Evolutionary conservation across 306 rosid genomes (phyloP).

Genomic region (Lagenaria siceraria): DNA sequence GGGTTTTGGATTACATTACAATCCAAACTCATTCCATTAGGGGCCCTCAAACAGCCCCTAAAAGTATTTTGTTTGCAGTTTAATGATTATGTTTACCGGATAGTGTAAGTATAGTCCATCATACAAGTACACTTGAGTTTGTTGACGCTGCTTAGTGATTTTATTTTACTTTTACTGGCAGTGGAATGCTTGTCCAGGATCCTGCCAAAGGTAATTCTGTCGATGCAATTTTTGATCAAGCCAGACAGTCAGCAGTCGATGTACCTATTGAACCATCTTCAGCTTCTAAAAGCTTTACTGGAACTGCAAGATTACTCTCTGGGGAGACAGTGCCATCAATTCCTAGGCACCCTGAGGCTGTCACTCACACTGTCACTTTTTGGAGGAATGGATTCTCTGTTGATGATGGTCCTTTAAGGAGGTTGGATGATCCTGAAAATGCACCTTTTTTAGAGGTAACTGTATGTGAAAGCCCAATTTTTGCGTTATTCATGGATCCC

Average conservation of each 20-base stretch:
- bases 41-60: no score
- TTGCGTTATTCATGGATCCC: background rate
- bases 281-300: constrained; percentile 53
- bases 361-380: constrained; percentile 57
- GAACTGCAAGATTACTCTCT: constrained; percentile 70
- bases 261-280: constrained; percentile 37
- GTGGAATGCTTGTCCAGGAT: constrained; percentile 93
- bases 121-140: background rate
- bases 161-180: constrained; percentile 17
- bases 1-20: no score
- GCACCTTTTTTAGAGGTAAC: constrained; percentile 84
- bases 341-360: constrained; percentile 36
- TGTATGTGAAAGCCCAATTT: background rate
- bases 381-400: constrained; percentile 88
- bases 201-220: constrained; percentile 46
- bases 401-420: constrained; percentile 87
- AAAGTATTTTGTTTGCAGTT: background rate
- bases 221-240: constrained; percentile 60
- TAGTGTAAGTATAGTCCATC: background rate
- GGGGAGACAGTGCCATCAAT: constrained; percentile 63
- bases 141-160: background rate
- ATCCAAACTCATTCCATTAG: no score
- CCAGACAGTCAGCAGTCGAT: constrained; percentile 39
- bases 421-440: constrained; percentile 94
- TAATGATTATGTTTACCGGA: background rate